Base-by-base conservation (phyloP, 2,329 filamentous ascomycete species). In the Corinectria fuckeliana region DNA sequence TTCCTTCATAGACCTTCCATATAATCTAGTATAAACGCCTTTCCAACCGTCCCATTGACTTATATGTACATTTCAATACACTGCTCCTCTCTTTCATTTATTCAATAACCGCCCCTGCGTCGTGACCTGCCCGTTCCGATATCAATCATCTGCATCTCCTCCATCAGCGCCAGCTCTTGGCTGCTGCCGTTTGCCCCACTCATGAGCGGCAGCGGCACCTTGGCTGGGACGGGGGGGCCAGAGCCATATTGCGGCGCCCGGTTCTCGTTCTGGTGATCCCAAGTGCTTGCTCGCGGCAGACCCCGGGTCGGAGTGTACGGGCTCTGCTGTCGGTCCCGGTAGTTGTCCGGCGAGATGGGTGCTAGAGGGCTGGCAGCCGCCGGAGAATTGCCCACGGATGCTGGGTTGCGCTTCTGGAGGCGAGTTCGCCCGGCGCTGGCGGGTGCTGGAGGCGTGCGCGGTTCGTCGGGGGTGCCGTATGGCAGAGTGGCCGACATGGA, bases 61-160 rank as follows among this genome's bases (percentile, higher is more conserved):
- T 67, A 71, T 42, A 16, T 65, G 28, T 71, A 69, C 69, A 71
- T 64, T 55, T 51, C 56, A 56, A 45, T 64, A 50, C 63, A 55
- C 56, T 42, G 50, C 51, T 61, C 56, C 42, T 69, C 61, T 38
- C 58, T 61, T 59, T 63, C 49, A 44, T 62, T 61, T 36, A 41
- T 48, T 75, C 57, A 80, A 60, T 79, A 80, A 21, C 77, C 78
- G 28, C 78, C 77, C 51, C 83, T 81, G 42, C 85, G 77, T 67
- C 84, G 78, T 23, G 84, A 82, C 58, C 86, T 78, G 3, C 86
- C 87, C 21, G 79, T 78, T n/a, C 87, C 87, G 64, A 90, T 83
- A 67, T 90, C 86, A 61, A 90, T 89, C 47, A 81, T 80, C 68
- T 83, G 87, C 81, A 93, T 84, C 76, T 93, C 91, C 63, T 91